Percentiles rank a stretch among this genome's conserved stretches.
These are phyloP conservation scores for Kazachstania sp. DNA, from an alignment of 1,139 yeast genomes.

Conservation along the genomic window DNA sequence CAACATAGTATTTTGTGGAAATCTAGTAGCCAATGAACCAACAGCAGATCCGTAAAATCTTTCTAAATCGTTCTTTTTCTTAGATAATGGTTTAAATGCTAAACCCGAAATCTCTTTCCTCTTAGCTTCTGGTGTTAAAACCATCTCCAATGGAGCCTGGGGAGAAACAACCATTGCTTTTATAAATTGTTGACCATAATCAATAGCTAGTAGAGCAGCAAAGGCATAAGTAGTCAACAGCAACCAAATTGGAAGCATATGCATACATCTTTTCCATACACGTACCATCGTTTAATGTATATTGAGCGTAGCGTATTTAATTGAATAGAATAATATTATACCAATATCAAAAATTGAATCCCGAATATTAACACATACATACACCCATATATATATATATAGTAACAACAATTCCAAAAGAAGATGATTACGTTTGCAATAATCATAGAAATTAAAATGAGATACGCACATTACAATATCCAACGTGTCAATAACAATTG, in stretches of 20 bases:
- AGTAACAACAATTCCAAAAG: too few species aligned
- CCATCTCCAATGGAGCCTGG: conserved; percentile 77
- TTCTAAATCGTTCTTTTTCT: conserved; percentile 38
- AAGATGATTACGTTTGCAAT: too few species aligned
- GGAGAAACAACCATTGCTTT: conserved; percentile 90
- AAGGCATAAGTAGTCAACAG: conserved; percentile 12
- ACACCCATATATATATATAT: too few species aligned
- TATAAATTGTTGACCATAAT: conserved; percentile 80
- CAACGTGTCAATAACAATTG: too few species aligned
- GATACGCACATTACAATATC: too few species aligned
- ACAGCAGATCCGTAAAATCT: conserved; percentile 76
- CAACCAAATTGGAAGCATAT: background rate
- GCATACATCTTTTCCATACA: background rate
- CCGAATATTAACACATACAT: too few species aligned
- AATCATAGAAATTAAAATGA: too few species aligned
- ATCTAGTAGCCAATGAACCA: conserved; percentile 58
- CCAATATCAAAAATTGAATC: too few species aligned
- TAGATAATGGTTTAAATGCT: conserved; percentile 44
- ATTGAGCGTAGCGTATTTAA: background rate
- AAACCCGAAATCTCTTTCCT: conserved; percentile 81
- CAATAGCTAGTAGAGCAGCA: conserved; percentile 77
- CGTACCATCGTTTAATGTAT: background rate
- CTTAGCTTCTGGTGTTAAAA: conserved; percentile 83
- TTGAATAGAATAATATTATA: too few species aligned
- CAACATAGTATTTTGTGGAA: conserved; percentile 62